A percentile compares a stretch with the other conserved stretches of the same genome.
phyloP scores from a whole-genome alignment of 352 stramenopile species.

The Globisporangium nagaii region DNA sequence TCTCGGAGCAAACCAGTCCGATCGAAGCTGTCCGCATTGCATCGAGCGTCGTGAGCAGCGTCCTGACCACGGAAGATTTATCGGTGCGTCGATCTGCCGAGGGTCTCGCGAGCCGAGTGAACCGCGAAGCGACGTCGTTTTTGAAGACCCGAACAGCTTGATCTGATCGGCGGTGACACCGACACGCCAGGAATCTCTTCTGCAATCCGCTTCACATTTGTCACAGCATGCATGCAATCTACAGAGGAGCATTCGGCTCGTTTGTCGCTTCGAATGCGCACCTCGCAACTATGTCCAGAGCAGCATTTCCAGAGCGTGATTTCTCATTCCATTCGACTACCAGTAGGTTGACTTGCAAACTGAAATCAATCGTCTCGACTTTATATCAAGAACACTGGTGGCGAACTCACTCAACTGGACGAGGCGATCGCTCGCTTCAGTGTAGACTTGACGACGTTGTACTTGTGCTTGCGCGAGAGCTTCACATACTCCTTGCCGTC shows the following conservation, averaged over 20 bases:
- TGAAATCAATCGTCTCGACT: too few relatives aligned
- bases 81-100: slow-evolving; percentile 8
- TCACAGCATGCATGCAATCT: too few relatives aligned
- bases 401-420: background rate
- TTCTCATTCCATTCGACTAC: too few relatives aligned
- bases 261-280: too few relatives aligned
- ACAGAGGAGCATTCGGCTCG: too few relatives aligned
- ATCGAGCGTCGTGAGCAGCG: background rate
- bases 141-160: slow-evolving; percentile 7
- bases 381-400: too few relatives aligned
- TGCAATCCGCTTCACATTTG: too few relatives aligned
- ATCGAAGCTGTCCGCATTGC: slow-evolving; percentile 7
- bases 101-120: slow-evolving; percentile 3
- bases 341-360: too few relatives aligned
- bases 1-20: background rate
- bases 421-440: slow-evolving; percentile 41
- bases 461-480: slow-evolving; percentile 50
- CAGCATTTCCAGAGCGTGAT: too few relatives aligned
- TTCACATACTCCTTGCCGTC: slow-evolving; percentile 68
- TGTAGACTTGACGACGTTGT: slow-evolving; percentile 58
- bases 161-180: too few relatives aligned
- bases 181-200: too few relatives aligned
- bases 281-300: too few relatives aligned
- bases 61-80: slow-evolving; percentile 11
- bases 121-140: slow-evolving; percentile 4